phyloP scores from a whole-genome alignment of 495 filamentous ascomycete genomes.

The Tuber borchii region DNA sequence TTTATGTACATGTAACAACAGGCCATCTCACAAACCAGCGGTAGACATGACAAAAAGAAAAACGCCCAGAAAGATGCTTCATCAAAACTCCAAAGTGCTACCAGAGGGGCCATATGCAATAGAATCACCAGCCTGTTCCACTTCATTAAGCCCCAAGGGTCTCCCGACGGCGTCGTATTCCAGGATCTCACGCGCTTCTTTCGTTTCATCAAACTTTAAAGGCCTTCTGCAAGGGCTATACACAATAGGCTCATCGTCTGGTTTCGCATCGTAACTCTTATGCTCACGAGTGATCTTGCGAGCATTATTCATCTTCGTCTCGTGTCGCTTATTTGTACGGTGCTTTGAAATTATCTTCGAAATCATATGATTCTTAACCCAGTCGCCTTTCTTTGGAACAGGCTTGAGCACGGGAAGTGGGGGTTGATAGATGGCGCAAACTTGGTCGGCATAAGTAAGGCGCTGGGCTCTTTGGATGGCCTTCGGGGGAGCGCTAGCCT shows the following conservation, averaged over 20 bases:
- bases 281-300: background rate
- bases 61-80: background rate
- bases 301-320: background rate
- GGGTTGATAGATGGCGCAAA: background rate
- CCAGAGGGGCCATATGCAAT: background rate
- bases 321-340: background rate
- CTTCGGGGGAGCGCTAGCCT: background rate
- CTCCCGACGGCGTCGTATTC: background rate
- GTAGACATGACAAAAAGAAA: background rate
- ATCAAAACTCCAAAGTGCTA: background rate
- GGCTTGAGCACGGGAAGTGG: background rate
- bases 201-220: background rate
- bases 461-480: background rate
- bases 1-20: background rate
- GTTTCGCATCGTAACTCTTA: background rate
- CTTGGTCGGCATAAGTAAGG: background rate
- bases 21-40: background rate
- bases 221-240: background rate
- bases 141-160: background rate
- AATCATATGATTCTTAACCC: background rate
- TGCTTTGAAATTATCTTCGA: background rate
- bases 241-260: background rate
- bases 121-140: background rate
- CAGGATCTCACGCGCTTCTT: background rate
- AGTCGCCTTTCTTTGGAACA: background rate